Evolutionary conservation across 768 basidiomycete species (phyloP), one percentile per base, ranked within the genome.

Genomic region (Trametes villosa): DNA sequence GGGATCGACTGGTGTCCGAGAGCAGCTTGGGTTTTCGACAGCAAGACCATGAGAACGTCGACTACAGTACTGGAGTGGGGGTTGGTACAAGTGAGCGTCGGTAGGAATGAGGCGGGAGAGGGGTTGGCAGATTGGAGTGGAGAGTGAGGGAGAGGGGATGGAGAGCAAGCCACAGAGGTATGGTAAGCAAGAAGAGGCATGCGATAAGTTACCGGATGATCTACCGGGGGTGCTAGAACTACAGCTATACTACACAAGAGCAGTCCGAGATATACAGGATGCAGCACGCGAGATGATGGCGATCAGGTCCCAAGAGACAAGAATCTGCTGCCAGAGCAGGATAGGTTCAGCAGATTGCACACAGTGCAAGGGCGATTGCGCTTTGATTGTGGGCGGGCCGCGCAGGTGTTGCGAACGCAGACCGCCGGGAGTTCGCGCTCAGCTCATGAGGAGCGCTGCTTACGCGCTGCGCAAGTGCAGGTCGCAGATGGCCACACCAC

Each of bases 401-500:
- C n/a, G n/a, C n/a, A n/a, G n/a, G n/a, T n/a, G n/a, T n/a, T n/a
- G n/a, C n/a, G n/a, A n/a, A n/a, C n/a, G n/a, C n/a, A n/a, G n/a
- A n/a, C n/a, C n/a, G n/a, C n/a, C n/a, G n/a, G n/a, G n/a, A n/a
- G n/a, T n/a, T n/a, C n/a, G n/a, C n/a, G n/a, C n/a, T n/a, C n/a
- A n/a, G n/a, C n/a, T n/a, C n/a, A n/a, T n/a, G n/a, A n/a, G n/a
- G n/a, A n/a, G n/a, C n/a, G n/a, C n/a, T 5, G n/a, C 34, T 18
- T 9, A 49, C 15, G 17, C 45, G 38, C 22, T 49, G 38, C 46
- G 56, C 27, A 50, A n/a, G 27, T 51, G 55, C 24, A 63, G 49
- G n/a, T 55, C 55, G 51, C 57, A 59, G 41, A 29, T 31, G 2
- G 55, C 61, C 4, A 55, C 46, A 24, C 59, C 62, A 22, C 41